Conservation (phyloP, 495 filamentous ascomycete genomes). For the Podospora fimiseda region DNA sequence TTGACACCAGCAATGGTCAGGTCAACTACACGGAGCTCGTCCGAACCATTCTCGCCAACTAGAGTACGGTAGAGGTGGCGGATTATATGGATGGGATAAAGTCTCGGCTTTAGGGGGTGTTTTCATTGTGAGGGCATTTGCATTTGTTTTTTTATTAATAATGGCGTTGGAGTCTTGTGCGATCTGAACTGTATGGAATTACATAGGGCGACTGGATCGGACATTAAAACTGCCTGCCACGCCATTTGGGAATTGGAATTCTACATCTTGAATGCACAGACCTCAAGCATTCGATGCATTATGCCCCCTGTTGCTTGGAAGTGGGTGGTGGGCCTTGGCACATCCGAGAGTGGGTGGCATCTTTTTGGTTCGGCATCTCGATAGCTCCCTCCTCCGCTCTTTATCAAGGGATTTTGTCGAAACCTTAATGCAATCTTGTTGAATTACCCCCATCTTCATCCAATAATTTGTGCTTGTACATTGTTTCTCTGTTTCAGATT, state of each 20-base stretch:
- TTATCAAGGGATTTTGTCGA: too few relatives aligned
- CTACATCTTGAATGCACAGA: not conserved
- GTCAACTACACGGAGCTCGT: conserved; percentile 96
- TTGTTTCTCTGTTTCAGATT: too few relatives aligned
- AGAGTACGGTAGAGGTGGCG: conserved; percentile 20
- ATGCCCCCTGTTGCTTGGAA: too few relatives aligned
- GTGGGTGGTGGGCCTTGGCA: not conserved
- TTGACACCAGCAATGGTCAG: conserved; percentile 88
- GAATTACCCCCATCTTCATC: not conserved
- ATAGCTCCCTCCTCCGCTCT: too few relatives aligned
- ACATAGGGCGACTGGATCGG: conserved; percentile 21
- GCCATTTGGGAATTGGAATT: conserved; percentile 14
- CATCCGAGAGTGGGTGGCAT: not conserved
- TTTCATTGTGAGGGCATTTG: conserved; percentile 17
- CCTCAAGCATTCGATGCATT: too few relatives aligned
- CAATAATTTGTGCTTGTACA: too few relatives aligned
- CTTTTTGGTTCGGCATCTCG: not conserved
- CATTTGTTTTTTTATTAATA: conserved; percentile 19
- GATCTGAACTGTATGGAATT: conserved; percentile 26
- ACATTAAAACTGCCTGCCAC: conserved; percentile 2
- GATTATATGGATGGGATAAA: conserved; percentile 2
- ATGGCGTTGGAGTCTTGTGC: conserved; percentile 30
- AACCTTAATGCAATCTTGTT: not conserved
- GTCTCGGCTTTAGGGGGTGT: too few relatives aligned
- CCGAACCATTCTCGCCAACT: conserved; percentile 91